Evolutionary conservation across 441 rosid genomes (phyloP).

Genomic region (Hura crepitans): DNA sequence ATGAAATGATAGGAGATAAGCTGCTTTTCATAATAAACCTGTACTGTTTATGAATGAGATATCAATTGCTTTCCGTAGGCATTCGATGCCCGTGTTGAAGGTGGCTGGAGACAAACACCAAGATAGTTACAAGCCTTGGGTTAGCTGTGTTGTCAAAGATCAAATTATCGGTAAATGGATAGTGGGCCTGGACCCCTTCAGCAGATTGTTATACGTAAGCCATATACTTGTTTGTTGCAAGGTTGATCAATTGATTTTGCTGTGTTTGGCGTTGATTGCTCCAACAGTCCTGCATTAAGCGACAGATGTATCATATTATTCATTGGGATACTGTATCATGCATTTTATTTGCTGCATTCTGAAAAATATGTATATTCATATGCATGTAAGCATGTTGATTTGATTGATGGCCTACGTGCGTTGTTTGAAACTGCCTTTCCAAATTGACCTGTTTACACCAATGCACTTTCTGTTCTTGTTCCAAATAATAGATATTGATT

Average conservation of each 20-base stretch:
- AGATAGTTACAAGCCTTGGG: conserved; percentile 54
- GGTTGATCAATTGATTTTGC: conserved; percentile 15
- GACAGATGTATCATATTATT: neutral
- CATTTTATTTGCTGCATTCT: conserved; percentile 17
- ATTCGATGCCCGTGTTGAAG: conserved; percentile 30
- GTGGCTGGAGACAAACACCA: conserved; percentile 48
- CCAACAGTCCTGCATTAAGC: conserved; percentile 9
- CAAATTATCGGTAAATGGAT: conserved; percentile 42
- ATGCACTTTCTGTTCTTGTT: conserved; percentile 24
- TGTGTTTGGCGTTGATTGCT: conserved; percentile 16
- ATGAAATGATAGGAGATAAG: conserved; percentile 17
- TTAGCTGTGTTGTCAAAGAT: conserved; percentile 40
- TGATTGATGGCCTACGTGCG: conserved; percentile 1
- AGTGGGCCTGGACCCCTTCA: conserved; percentile 38
- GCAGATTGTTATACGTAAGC: conserved; percentile 16
- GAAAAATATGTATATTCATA: conserved; percentile 1
- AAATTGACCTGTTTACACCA: conserved; percentile 22
- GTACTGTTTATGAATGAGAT: conserved; percentile 29
- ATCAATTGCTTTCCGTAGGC: conserved; percentile 22
- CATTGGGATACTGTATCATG: conserved; percentile 2
- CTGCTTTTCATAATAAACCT: conserved; percentile 24
- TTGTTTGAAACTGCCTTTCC: conserved; percentile 20
- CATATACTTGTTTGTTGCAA: conserved; percentile 1
- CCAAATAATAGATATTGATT: conserved; percentile 1
- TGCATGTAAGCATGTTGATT: conserved; percentile 6